Evolutionary conservation across 2,329 filamentous ascomycete genomes (phyloP), one percentile per base, ranked within the genome.

Genomic region (Nannizziopsis barbatae): DNA sequence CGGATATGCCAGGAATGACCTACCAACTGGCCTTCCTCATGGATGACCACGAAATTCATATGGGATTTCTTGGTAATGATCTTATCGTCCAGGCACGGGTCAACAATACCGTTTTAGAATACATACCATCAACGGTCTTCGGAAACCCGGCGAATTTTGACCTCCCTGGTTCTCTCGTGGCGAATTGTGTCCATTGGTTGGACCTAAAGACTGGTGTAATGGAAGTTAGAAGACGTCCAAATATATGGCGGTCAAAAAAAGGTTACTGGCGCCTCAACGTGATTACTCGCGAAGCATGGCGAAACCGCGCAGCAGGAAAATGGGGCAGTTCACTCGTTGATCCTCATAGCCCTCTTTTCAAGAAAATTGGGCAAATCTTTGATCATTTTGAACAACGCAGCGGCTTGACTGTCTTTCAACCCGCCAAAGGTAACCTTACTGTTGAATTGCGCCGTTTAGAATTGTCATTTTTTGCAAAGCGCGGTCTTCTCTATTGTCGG

Each of bases 161-260:
- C 22, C 55, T 70, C 6, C 66, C 66, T 10, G 47, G 51, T 0
- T 40, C 52, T 0, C 69, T 77, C 5, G 53, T 71, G 1, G 39
- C 67, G 1, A 52, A 67, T 0, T 70, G 64, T 45, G 60, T 65
- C 0, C 74, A 77, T 48, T 79, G 75, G 75, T 67, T 72, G 39
- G 54, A 71, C 17, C 2, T 59, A 1, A 38, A 53, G 0, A 55
- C 45, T 0, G 52, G 55, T 0, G 47, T 48, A 14, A 45, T 69
- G n/a, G 60, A 65, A 46, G 64, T 68, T 47, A 47, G 50, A 44
- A 32, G 40, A n/a, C 30, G 52, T 62, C 4, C 59, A 57, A 7
- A 41, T 58, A 5, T 39, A 49, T 1, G 42, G 52, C 71, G 65
- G 65, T 35, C 9, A 6, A 51, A 59, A 8, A 3, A 40, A 0